phyloP scores from a whole-genome alignment of 805 yeast species.

The Debaryomyces maramus region DNA sequence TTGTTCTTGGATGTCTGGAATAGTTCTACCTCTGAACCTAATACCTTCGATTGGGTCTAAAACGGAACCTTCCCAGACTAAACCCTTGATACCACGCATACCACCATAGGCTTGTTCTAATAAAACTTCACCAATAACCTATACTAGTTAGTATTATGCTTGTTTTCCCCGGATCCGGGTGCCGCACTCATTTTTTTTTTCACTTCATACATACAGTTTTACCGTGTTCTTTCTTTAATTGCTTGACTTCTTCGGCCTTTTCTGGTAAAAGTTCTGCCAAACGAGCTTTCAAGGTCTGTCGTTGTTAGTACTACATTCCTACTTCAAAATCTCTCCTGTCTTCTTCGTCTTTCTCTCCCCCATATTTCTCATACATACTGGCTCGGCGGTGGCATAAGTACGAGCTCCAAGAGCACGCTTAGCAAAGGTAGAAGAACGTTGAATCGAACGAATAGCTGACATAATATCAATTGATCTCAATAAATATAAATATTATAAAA shows the following conservation, averaged over 20 bases:
- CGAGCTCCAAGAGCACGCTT: constrained; percentile 26
- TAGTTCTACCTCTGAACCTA: constrained; percentile 75
- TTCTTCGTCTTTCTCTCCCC: constrained; percentile 1
- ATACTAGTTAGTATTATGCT: constrained; percentile 13
- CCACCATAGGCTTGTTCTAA: constrained; percentile 61
- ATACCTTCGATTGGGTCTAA: constrained; percentile 77
- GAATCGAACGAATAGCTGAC: constrained; percentile 39
- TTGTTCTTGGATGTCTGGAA: constrained; percentile 64
- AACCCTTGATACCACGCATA: constrained; percentile 74
- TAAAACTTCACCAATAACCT: constrained; percentile 47
- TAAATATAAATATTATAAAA: constrained; percentile 1
- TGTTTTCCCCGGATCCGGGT: not conserved
- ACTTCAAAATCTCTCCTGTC: not conserved
- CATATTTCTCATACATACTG: constrained; percentile 20
- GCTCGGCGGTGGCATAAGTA: constrained; percentile 39
- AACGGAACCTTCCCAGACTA: constrained; percentile 80
- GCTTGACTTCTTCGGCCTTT: constrained; percentile 87
- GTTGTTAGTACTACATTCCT: constrained; percentile 11
- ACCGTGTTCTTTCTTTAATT: constrained; percentile 89
- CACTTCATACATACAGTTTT: constrained; percentile 53
- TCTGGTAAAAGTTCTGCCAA: constrained; percentile 91
- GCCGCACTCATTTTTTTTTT: not conserved
- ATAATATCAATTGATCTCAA: constrained; percentile 14
- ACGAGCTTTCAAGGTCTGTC: constrained; percentile 83
- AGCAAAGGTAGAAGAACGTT: constrained; percentile 33